phyloP scores from a whole-genome alignment of 169 alveolate species.

The Babesia gibsoni region DNA sequence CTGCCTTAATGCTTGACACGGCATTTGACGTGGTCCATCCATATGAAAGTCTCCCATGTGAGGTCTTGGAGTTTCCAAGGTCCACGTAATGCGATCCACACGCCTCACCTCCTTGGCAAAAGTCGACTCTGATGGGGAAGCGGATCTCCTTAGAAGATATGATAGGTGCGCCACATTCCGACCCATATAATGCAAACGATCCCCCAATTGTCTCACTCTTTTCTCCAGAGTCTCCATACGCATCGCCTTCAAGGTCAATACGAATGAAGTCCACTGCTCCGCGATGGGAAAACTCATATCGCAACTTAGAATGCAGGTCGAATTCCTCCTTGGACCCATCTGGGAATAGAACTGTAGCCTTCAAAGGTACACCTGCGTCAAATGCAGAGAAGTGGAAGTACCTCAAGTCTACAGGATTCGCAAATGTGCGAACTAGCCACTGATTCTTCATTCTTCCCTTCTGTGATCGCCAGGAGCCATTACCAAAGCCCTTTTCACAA shows the following conservation, averaged over 20 bases:
- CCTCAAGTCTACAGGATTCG: constrained; percentile 42
- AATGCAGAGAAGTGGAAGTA: constrained; percentile 47
- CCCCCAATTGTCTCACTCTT: constrained; percentile 50
- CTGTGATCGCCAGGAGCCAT: constrained; percentile 21
- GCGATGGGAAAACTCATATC: constrained; percentile 40
- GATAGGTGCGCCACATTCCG: constrained; percentile 25
- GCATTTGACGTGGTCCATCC: constrained; percentile 53
- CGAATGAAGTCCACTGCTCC: constrained; percentile 32
- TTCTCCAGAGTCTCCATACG: constrained; percentile 2
- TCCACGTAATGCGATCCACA: constrained; percentile 39
- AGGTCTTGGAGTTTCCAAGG: constrained; percentile 29
- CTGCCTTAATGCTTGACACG: background rate
- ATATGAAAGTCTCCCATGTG: constrained; percentile 40
- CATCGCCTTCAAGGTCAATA: constrained; percentile 18
- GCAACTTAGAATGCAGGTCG: constrained; percentile 39
- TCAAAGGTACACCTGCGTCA: constrained; percentile 24
- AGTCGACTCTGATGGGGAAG: constrained; percentile 8
- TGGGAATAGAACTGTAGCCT: constrained; percentile 40
- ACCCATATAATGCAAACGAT: constrained; percentile 45
- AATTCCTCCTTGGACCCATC: constrained; percentile 55
- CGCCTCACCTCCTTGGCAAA: constrained; percentile 31
- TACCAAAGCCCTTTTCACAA: constrained; percentile 53
- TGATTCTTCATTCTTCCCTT: constrained; percentile 5
- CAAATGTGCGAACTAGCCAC: constrained; percentile 47
- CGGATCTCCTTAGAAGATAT: constrained; percentile 3